A percentile compares a stretch with the other conserved stretches of the same genome.
phyloP scores from a whole-genome alignment of 2,329 filamentous ascomycete genomes.

The Diplodia corticola region DNA sequence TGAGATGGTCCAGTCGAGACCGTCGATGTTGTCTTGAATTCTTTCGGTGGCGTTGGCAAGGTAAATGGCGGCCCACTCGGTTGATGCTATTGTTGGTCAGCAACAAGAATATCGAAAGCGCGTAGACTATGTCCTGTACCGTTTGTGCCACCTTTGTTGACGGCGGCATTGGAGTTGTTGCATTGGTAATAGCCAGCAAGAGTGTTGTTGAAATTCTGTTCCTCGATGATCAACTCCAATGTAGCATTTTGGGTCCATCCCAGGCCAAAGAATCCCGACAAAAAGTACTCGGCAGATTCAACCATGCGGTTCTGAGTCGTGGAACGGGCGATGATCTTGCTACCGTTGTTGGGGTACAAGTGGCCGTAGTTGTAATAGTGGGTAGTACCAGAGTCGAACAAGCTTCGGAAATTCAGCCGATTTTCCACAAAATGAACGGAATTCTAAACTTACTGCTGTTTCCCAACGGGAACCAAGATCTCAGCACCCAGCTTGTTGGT shows the following conservation, averaged over 20 bases:
- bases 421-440: neutral
- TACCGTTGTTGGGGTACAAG: slow-evolving; percentile 66
- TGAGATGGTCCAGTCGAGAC: slow-evolving; percentile 37
- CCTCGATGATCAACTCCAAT: slow-evolving; percentile 71
- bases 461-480: slow-evolving; percentile 70
- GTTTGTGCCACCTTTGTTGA: slow-evolving; percentile 9
- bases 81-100: slow-evolving; percentile 46
- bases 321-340: slow-evolving; percentile 71
- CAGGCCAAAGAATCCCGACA: slow-evolving; percentile 76
- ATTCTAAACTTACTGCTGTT: slow-evolving; percentile 56
- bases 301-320: slow-evolving; percentile 78
- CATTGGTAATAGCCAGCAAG: slow-evolving; percentile 68
- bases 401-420: slow-evolving; percentile 24
- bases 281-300: slow-evolving; percentile 74
- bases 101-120: neutral
- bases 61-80: slow-evolving; percentile 65
- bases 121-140: neutral
- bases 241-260: slow-evolving; percentile 72
- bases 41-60: slow-evolving; percentile 64
- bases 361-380: slow-evolving; percentile 73
- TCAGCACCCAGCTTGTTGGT: slow-evolving; percentile 68
- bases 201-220: slow-evolving; percentile 66
- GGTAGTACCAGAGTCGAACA: slow-evolving; percentile 68
- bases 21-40: slow-evolving; percentile 54
- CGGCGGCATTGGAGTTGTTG: slow-evolving; percentile 55